Base-by-base conservation (phyloP, 2,329 filamentous ascomycete genomes). In the Nemania abortiva region DNA sequence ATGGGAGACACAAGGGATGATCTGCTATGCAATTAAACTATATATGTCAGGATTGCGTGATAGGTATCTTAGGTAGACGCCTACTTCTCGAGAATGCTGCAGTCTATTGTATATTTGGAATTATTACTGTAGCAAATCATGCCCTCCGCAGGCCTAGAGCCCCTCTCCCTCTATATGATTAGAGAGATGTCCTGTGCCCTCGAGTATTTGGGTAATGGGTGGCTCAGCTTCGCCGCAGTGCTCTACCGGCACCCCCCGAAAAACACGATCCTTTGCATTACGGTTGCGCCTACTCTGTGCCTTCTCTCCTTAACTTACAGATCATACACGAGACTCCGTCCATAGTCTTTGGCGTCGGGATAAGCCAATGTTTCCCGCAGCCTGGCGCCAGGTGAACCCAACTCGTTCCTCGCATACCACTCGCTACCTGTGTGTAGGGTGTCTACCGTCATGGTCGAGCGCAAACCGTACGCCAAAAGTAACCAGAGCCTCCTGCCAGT, bases 401-500 rank as follows among this genome's bases (percentile, higher is more conserved):
- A n/a, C 34, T 56, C 34, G 42, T 50, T 56, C 53, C 57, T 63
- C 56, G 55, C 22, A 62, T 55, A 47, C 54, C 31, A 50, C 65
- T 59, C 50, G 47, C 66, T 37, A 60, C 53, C 52, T 61, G 54
- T 27, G 24, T 27, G 24, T 47, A 42, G 42, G 59, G 53, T 65
- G 59, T 69, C 67, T 70, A 64, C 63, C 52, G 45, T 45, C 20
- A 59, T 47, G 54, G 53, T 47, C 37, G 59, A 53, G 67, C 64
- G 69, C 60, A 68, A 72, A 68, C 68, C 70, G 31, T 70, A 68
- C 70, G 74, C 73, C 68, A 72, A 74, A 74, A 60, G 68, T 71
- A 72, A 75, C 71, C 73, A 70, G 69, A 74, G 69, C 74, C 73
- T 69, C 73, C 74, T 73, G 63, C 66, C 72, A n/a, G 37, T 57